phyloP scores from a whole-genome alignment of 306 rosid genomes.

The Lathyrus sativus region DNA sequence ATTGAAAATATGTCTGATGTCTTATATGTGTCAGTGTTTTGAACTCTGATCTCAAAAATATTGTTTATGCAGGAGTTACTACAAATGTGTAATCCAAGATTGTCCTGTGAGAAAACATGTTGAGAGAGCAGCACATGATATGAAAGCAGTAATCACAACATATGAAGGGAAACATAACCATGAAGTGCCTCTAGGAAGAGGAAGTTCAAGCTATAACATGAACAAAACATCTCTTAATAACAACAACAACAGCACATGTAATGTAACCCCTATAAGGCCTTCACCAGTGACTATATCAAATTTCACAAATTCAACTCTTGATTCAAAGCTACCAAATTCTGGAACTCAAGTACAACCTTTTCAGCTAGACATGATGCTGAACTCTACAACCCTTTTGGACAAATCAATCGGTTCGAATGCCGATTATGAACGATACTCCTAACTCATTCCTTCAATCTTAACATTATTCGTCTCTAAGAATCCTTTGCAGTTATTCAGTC shows the following conservation, averaged over 20 bases:
- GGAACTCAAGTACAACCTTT: conserved; percentile 45
- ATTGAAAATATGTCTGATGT: too few species aligned
- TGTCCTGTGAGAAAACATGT: conserved; percentile 95
- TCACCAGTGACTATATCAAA: conserved; percentile 41
- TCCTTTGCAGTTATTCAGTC: neutral
- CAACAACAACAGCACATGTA: conserved; percentile 11
- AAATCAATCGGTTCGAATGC: conserved; percentile 25
- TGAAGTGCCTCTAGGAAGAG: conserved; percentile 88
- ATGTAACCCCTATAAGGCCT: conserved; percentile 53
- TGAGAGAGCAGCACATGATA: conserved; percentile 83
- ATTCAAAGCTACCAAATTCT: conserved; percentile 21
- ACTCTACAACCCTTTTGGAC: conserved; percentile 34
- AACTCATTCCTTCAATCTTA: conserved; percentile 43
- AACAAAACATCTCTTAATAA: conserved; percentile 42
- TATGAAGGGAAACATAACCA: conserved; percentile 97
- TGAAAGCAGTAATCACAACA: conserved; percentile 85
- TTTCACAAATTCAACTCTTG: conserved; percentile 42
- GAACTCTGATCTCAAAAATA: too few species aligned
- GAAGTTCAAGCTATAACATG: conserved; percentile 48
- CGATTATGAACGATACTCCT: conserved; percentile 31
- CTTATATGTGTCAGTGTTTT: neutral
- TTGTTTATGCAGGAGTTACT: conserved; percentile 73
- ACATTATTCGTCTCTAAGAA: neutral
- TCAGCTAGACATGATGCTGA: conserved; percentile 37
- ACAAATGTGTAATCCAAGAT: conserved; percentile 78